Evolutionary conservation across 768 basidiomycete species (phyloP).

Genomic region (Hypsizygus marmoreus): DNA sequence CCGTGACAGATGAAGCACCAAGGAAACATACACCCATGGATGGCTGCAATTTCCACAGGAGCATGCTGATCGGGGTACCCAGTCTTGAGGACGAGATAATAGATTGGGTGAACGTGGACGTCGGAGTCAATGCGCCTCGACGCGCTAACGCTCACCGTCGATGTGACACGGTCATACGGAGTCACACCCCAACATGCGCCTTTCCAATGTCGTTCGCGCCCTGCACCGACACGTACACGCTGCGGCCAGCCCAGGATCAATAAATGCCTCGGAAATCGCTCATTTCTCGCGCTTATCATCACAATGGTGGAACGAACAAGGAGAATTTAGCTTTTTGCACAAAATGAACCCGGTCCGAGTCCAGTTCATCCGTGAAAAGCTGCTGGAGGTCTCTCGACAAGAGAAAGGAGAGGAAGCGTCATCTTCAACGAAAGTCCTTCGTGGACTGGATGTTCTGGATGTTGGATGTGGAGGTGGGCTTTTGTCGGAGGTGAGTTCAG

Average conservation of each 20-base stretch:
- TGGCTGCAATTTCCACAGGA: too few relatives aligned
- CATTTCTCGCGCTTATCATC: slow-evolving; percentile 82
- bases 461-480: slow-evolving; percentile 96
- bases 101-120: too few relatives aligned
- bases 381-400: slow-evolving; percentile 55
- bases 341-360: slow-evolving; percentile 93
- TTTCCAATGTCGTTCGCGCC: slow-evolving; percentile 14
- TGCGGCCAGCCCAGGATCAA: slow-evolving; percentile 29
- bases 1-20: too few relatives aligned
- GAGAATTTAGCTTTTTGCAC: slow-evolving; percentile 87
- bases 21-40: too few relatives aligned
- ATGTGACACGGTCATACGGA: too few relatives aligned
- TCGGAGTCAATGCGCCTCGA: too few relatives aligned
- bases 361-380: slow-evolving; percentile 78
- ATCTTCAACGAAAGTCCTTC: slow-evolving; percentile 43
- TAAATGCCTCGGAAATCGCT: slow-evolving; percentile 75
- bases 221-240: slow-evolving; percentile 16
- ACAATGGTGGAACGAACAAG: slow-evolving; percentile 90
- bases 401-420: slow-evolving; percentile 49
- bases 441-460: slow-evolving; percentile 77
- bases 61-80: too few relatives aligned
- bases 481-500: slow-evolving; percentile 73
- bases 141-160: too few relatives aligned
- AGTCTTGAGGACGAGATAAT: too few relatives aligned
- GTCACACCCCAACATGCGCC: too few relatives aligned